Base-by-base conservation (phyloP, 2,329 filamentous ascomycete genomes). In the Arthrobotrys conoides region DNA sequence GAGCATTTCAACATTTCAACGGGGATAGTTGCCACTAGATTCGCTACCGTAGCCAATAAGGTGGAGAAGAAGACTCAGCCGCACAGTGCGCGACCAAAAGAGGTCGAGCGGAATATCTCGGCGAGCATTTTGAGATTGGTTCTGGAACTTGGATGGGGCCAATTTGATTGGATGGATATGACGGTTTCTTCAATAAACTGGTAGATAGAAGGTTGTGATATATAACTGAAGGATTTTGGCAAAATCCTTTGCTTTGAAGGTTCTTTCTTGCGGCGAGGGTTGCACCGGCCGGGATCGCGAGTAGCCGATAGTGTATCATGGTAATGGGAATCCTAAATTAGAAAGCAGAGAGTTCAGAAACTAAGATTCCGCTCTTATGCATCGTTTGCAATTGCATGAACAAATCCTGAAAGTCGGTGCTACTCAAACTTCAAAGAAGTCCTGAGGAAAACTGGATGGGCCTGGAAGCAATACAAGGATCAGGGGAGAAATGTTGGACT, bases 191-290 rank as follows among this genome's bases (percentile, higher is more conserved):
- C 27, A 30, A 6, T 30, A 30, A 3, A 30, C 27, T 30, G 3
- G 16, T 20, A 30, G 18, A 38, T 20, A 59, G 16, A 20, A 5
- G 18, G 2, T 36, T 8, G 5, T 33, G 5, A 12, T 59, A 59
- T 36, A 14, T 12, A 38, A 12, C 38, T 22, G 53, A 59, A 59
- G 53, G 53, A 59, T 59, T 59, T 59, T 38, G 53, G 1, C 33
- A 41, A 36, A 59, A 36, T 57, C 27, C 51, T 20, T 18, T 57
- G 14, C 9, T 36, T 57, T 36, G 6, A 36, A 36, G 38, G 14
- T 46, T 20, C 18, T 59, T 38, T 36, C 14, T 30, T 30, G 27
- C 27, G 6, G 27, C 27, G 6, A 30, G 27, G 27, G 2, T 14
- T 38, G 2, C 10, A 16, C 38, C 5, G 33, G 38, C 12, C 38